Percentiles rank a stretch among this genome's conserved stretches.
These are phyloP conservation scores for Gloeostereum incarnatum DNA, from an alignment of 768 basidiomycete genomes.

Conservation along the genomic window DNA sequence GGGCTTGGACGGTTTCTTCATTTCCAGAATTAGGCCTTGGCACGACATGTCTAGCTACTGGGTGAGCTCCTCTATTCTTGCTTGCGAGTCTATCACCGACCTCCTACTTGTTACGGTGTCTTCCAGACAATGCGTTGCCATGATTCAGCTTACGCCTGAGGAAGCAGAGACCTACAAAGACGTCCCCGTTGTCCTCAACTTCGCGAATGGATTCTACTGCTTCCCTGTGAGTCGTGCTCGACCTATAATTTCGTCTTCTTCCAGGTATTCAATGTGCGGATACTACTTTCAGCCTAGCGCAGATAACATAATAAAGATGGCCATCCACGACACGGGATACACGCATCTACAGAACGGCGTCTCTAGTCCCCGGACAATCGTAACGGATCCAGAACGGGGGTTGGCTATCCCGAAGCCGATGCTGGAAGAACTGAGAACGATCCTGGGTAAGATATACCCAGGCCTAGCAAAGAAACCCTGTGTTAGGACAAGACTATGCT, in stretches of 20 bases:
- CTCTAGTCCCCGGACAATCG: conserved; percentile 72
- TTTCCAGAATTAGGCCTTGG: conserved; percentile 53
- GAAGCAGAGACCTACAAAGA: conserved; percentile 55
- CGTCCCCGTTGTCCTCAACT: conserved; percentile 67
- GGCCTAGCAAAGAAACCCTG: conserved; percentile 69
- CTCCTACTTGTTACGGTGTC: background rate
- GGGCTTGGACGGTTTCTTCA: conserved; percentile 79
- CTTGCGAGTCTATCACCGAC: background rate
- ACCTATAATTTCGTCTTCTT: background rate
- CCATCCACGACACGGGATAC: conserved; percentile 69
- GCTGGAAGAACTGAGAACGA: conserved; percentile 38
- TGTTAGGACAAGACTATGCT: conserved; percentile 72
- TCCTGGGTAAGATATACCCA: conserved; percentile 59
- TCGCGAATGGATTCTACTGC: conserved; percentile 63
- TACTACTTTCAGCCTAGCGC: conserved; percentile 47
- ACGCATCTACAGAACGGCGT: conserved; percentile 38
- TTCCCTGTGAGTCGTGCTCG: conserved; percentile 54
- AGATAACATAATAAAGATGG: conserved; percentile 67
- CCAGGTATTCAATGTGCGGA: too few relatives aligned
- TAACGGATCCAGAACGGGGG: conserved; percentile 48
- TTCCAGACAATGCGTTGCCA: conserved; percentile 69
- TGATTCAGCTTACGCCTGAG: conserved; percentile 61
- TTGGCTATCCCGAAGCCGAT: conserved; percentile 56
- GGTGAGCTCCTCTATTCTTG: conserved; percentile 39
- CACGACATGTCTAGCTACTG: conserved; percentile 61